phyloP scores from a whole-genome alignment of 192 early-diverging fungal species.

The Backusella mclennaniae region DNA sequence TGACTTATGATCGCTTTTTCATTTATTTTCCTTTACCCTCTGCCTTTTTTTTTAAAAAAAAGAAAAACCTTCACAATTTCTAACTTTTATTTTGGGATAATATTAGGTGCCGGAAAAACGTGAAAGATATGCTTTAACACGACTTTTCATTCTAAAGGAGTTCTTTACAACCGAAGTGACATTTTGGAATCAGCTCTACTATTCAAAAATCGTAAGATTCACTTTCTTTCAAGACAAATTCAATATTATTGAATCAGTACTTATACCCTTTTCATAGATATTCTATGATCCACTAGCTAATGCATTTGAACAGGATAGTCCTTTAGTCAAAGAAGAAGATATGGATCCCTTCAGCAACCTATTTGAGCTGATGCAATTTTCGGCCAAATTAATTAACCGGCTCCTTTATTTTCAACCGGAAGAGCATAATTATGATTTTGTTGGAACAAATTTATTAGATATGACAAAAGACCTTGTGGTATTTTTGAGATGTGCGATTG shows the following conservation, averaged over 20 bases:
- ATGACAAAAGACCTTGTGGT: constrained; percentile 5
- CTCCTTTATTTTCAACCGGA: not conserved
- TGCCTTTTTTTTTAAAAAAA: not conserved
- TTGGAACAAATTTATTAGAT: constrained; percentile 12
- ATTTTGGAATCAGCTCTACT: constrained; percentile 43
- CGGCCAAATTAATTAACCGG: constrained; percentile 3
- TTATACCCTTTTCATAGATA: constrained; percentile 20
- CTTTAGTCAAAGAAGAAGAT: constrained; percentile 9
- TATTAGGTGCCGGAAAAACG: constrained; percentile 3
- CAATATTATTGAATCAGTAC: not conserved
- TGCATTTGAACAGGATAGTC: constrained; percentile 8
- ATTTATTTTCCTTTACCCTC: not conserved
- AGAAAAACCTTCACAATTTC: not conserved
- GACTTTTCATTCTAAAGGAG: constrained; percentile 28
- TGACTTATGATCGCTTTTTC: not conserved
- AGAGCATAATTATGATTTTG: not conserved
- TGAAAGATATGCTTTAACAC: constrained; percentile 14
- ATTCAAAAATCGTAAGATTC: constrained; percentile 25
- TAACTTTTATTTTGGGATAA: not conserved
- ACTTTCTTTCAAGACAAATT: not conserved
- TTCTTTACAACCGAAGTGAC: constrained; percentile 31
- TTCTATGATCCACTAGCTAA: constrained; percentile 37
- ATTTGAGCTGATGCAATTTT: constrained; percentile 14
- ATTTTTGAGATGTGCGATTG: constrained; percentile 18
- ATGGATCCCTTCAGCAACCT: constrained; percentile 15